Conservation (phyloP, 345 rosid species). For the Syzygium aqueum region DNA sequence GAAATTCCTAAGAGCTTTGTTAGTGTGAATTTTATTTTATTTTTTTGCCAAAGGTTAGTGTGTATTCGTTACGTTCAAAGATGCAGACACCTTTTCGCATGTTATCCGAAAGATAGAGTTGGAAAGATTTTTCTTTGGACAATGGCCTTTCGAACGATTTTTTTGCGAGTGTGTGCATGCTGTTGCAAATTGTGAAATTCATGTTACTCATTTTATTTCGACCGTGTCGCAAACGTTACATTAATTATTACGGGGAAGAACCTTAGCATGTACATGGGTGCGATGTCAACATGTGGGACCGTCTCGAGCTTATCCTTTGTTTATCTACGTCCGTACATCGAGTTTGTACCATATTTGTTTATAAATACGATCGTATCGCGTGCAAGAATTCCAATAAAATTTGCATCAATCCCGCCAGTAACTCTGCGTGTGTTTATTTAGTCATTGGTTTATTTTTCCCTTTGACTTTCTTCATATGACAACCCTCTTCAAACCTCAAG, state of each 20-base stretch:
- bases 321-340: neutral
- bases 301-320: neutral
- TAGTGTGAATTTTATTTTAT: no score
- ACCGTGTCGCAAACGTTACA: neutral
- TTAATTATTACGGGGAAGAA: neutral
- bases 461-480: neutral
- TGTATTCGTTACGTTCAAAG: neutral
- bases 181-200: neutral
- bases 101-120: fast-evolving
- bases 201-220: neutral
- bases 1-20: neutral
- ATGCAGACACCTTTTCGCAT: neutral
- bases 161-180: neutral
- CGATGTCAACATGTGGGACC: neutral
- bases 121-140: neutral
- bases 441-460: neutral
- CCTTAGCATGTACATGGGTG: neutral
- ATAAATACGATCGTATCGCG: neutral
- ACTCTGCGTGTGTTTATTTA: neutral
- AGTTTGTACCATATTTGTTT: neutral
- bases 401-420: neutral
- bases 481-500: neutral
- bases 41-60: no score
- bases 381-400: neutral
- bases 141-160: neutral